These are phyloP conservation scores for Saururus chinensis DNA, from an alignment of 164 flowering plant genomes.

Conservation along the genomic window DNA sequence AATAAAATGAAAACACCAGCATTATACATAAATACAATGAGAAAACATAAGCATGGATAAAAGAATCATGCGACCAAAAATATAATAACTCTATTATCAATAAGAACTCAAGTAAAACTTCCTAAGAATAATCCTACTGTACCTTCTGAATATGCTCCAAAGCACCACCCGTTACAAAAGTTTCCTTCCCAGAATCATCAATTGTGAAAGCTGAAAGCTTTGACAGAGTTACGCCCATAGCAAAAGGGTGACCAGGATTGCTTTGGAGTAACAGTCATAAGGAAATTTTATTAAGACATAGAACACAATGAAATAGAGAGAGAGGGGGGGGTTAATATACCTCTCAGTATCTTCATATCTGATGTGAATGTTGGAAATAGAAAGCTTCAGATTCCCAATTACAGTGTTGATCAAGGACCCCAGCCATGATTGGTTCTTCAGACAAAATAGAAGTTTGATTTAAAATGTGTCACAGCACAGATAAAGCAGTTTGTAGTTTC, in stretches of 20 bases:
- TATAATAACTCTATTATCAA: neutral
- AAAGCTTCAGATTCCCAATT: constrained; percentile 91
- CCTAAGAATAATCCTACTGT: neutral
- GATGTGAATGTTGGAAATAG: constrained; percentile 90
- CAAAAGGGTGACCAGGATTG: constrained; percentile 97
- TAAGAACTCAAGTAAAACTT: neutral
- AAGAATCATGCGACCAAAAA: no score
- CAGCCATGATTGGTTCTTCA: constrained; percentile 89
- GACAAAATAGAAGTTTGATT: constrained; percentile 4
- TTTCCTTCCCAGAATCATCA: constrained; percentile 80
- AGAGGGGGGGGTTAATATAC: constrained; percentile 22
- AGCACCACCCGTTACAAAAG: constrained; percentile 83
- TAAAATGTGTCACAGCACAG: neutral
- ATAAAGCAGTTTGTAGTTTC: neutral
- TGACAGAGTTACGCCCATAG: constrained; percentile 81
- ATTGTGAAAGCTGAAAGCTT: constrained; percentile 84
- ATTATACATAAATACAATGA: neutral
- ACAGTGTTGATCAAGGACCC: constrained; percentile 90
- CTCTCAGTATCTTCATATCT: constrained; percentile 98
- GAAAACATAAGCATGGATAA: neutral
- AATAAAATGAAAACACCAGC: no score
- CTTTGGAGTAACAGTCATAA: constrained; percentile 31
- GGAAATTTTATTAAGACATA: constrained; percentile 3
- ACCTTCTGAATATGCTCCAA: constrained; percentile 89
- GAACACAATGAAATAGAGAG: neutral